Conservation (phyloP, 1,284 basidiomycete species). For the Irpex rosettiformis region DNA sequence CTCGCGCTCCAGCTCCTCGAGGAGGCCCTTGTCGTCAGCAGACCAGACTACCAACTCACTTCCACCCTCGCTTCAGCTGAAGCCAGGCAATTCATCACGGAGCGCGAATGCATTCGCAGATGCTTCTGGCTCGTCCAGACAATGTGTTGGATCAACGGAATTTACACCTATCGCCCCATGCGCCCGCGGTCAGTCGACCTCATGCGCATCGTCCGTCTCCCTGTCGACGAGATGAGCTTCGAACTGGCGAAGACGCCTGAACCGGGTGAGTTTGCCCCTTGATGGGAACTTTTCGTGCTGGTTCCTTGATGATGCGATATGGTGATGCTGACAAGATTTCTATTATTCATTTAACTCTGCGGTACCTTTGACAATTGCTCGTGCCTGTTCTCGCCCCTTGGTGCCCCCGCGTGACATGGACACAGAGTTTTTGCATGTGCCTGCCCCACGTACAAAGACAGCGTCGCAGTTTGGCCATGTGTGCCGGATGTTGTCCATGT, state of each 20-base stretch:
- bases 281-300: background rate
- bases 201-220: constrained; percentile 51
- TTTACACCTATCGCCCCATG: constrained; percentile 29
- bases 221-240: constrained; percentile 74
- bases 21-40: constrained; percentile 59
- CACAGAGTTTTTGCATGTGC: constrained; percentile 64
- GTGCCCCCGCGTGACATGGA: background rate
- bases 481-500: constrained; percentile 62
- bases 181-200: constrained; percentile 39
- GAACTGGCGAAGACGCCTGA: constrained; percentile 60
- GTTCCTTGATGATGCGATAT: constrained; percentile 2
- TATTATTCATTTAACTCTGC: constrained; percentile 19
- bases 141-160: constrained; percentile 33
- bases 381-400: background rate
- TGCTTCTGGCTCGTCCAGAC: constrained; percentile 76
- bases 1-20: constrained; percentile 65
- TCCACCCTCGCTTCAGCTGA: constrained; percentile 51
- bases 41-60: constrained; percentile 48
- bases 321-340: background rate
- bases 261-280: constrained; percentile 44
- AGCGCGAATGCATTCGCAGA: constrained; percentile 68
- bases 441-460: constrained; percentile 54
- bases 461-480: constrained; percentile 71
- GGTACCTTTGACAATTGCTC: constrained; percentile 6
- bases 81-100: constrained; percentile 55